Base-by-base conservation (phyloP, 345 rosid species). In the Hevea brasiliensis region DNA sequence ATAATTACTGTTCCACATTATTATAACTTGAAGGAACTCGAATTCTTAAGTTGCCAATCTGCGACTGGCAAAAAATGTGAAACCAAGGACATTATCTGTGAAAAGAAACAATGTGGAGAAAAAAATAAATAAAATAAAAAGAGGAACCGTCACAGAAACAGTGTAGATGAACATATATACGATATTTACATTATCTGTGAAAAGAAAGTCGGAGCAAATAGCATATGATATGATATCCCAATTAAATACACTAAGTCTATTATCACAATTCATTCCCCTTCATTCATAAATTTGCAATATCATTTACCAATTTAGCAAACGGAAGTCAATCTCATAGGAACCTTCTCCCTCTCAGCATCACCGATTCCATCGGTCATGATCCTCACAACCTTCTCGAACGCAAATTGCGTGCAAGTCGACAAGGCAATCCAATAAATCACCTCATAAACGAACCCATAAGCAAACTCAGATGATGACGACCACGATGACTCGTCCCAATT, bases 341-440 rank as follows among this genome's bases (percentile, higher is more conserved):
- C 74, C 84, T 88, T 92, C 78, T 83, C 95, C 67, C 97, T 82
- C 18, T 70, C 88, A 26, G 84, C 79, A 69, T 79, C 89, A 3
- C 61, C 58, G 32, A 72, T 47, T 26, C 73, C 78, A 59, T 65
- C 70, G 0, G 89, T 77, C 29, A 85, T 70, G 17, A 82, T 80
- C 83, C 86, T 84, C 74, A 82, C 77, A 58, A 86, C 76, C 89
- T 83, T 92, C 88, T 89, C 91, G 74, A 90, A 90, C 0, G 96
- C 96, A 24, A 90, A 95, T 62, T 92, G 98, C 68, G 89, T 86
- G 21, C 99, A 95, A 42, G 85, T 89, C 41, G 99, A 89, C 45
- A 95, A 74, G 0, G 91, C 98, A 13, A 95, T 95, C 99, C 99
- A 92, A 57, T 84, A 87, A 42, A 95, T 78, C 84, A 95, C 99